Conservation (phyloP, 192 early-diverging fungal genomes). For the Phlyctochytrium bullatum region DNA sequence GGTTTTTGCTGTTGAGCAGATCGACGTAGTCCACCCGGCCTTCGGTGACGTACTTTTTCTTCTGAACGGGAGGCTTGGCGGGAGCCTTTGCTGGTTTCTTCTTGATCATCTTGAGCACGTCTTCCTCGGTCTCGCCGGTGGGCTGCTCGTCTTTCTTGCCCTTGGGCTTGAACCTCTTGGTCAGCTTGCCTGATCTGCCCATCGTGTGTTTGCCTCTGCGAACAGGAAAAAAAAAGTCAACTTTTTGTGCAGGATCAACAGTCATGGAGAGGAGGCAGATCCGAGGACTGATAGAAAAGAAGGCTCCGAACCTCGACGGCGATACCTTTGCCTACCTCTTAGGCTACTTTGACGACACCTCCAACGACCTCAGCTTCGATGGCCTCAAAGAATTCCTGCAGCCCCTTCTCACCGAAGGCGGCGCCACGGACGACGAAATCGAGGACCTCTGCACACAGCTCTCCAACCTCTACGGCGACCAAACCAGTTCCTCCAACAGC, state of each 20-base stretch:
- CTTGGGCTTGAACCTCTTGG: background rate
- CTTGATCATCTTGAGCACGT: background rate
- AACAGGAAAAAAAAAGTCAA: background rate
- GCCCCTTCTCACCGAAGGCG: constrained; percentile 41
- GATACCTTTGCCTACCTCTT: constrained; percentile 34
- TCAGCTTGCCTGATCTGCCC: background rate
- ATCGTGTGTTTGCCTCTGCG: background rate
- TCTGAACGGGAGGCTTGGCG: background rate
- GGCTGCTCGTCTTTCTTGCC: background rate
- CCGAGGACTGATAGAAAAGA: background rate
- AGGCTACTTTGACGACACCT: constrained; percentile 44
- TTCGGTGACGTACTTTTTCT: background rate
- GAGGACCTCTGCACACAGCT: constrained; percentile 68
- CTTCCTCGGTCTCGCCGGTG: background rate
- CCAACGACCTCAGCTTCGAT: constrained; percentile 38
- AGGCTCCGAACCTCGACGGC: constrained; percentile 15
- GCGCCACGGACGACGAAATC: constrained; percentile 48
- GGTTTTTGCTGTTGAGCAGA: background rate
- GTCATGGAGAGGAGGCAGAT: background rate
- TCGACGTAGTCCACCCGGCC: background rate
- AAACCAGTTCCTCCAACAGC: constrained; percentile 25
- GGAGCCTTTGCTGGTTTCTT: background rate
- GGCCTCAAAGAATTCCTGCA: constrained; percentile 48
- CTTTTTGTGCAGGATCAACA: background rate
- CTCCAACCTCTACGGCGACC: constrained; percentile 38